Evolutionary conservation across 2,329 filamentous ascomycete species (phyloP).

Genomic region (Coniochaeta prunicola): DNA sequence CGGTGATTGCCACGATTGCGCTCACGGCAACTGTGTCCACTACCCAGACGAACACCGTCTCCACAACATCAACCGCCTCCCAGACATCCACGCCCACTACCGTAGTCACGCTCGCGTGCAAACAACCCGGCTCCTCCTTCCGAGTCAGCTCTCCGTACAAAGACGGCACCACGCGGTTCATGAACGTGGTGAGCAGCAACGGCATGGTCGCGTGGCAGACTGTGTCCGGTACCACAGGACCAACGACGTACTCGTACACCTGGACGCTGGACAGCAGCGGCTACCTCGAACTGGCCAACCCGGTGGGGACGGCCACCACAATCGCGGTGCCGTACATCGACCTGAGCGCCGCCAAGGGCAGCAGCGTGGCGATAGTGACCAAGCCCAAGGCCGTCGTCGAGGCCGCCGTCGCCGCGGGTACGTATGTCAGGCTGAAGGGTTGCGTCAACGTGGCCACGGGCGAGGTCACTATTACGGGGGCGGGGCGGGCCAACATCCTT

Average conservation of each 20-base stretch:
- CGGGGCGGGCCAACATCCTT: background rate
- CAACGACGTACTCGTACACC: background rate
- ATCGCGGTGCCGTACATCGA: background rate
- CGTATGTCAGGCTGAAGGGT: background rate
- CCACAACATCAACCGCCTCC: background rate
- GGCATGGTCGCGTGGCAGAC: conserved; percentile 2
- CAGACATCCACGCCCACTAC: background rate
- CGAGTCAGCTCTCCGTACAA: background rate
- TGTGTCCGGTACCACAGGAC: background rate
- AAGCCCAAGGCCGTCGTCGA: background rate
- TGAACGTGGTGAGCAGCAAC: background rate
- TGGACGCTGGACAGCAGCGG: conserved; percentile 5
- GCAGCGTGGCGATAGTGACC: background rate
- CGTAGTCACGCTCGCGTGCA: conserved; percentile 1
- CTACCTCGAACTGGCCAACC: background rate
- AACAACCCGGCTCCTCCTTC: background rate
- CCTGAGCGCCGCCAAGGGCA: background rate
- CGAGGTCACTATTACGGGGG: background rate
- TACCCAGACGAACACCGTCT: background rate
- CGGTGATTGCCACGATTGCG: background rate
- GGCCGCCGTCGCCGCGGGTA: background rate
- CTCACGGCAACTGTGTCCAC: background rate
- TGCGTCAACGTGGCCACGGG: background rate
- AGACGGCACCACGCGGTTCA: conserved; percentile 3
- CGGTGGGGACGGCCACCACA: background rate